A percentile compares a stretch with the other conserved stretches of the same genome.
Evolutionary conservation across 2,329 filamentous ascomycete species (phyloP).

Genomic region (Ascochyta fabae): DNA sequence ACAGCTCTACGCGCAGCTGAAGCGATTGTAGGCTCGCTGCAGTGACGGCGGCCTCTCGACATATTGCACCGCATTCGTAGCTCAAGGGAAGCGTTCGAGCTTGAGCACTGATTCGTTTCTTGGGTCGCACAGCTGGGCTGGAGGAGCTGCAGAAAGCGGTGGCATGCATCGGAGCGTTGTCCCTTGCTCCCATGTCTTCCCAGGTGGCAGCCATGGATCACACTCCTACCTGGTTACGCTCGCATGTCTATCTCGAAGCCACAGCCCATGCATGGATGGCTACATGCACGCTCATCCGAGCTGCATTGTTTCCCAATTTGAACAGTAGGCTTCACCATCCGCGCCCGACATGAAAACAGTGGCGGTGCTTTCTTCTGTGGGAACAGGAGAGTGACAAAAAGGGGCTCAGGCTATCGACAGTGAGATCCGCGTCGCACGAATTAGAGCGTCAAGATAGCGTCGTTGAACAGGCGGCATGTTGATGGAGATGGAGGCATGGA

Average conservation of each 20-base stretch:
- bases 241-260: constrained; percentile 12
- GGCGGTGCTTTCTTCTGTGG: neutral
- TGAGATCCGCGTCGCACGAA: constrained; percentile 17
- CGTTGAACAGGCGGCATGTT: constrained; percentile 25
- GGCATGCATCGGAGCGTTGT: constrained; percentile 41
- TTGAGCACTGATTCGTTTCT: constrained; percentile 32
- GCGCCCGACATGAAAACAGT: neutral
- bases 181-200: constrained; percentile 37
- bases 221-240: constrained; percentile 25
- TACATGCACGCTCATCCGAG: constrained; percentile 8
- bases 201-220: constrained; percentile 30
- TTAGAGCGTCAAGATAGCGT: constrained; percentile 20
- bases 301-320: constrained; percentile 6
- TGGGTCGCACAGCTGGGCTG: constrained; percentile 34
- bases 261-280: constrained; percentile 22
- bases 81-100: constrained; percentile 28
- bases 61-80: constrained; percentile 42
- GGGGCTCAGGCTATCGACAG: constrained; percentile 1
- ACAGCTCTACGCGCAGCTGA: constrained; percentile 27
- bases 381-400: constrained; percentile 3
- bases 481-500: constrained; percentile 17
- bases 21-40: constrained; percentile 37
- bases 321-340: neutral
- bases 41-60: constrained; percentile 39
- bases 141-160: constrained; percentile 35